Evolutionary conservation across 441 rosid species (phyloP), one percentile per base, ranked within the genome.

Genomic region (Biscutella laevigata): DNA sequence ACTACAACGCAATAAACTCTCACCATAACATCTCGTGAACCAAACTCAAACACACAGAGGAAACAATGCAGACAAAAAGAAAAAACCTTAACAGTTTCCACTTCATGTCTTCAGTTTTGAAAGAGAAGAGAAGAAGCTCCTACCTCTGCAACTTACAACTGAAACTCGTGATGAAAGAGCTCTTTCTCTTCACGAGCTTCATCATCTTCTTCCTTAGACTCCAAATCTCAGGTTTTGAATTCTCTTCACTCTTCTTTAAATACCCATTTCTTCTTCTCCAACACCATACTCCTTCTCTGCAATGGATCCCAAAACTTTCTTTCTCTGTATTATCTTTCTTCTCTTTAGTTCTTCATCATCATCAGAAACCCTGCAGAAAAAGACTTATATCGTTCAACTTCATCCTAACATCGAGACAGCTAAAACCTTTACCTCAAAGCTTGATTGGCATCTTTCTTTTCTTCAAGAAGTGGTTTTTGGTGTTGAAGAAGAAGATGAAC

Each of bases 111-210:
- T 33, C 16, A 59, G 63, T 54, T 20, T 26, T 7, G 76, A 55
- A 74, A 71, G 52, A 48, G 40, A 42, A 44, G 34, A 5, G 57
- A 63, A 51, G 50, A 36, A 57, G 61, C 73, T 57, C 67, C 70
- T 48, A 25, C 9, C 59, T 46, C 70, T 76, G 71, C 65, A 58
- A 59, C 48, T 63, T 41, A 59, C 83, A 74, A 79, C 72, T 60
- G 77, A 81, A 78, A 73, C 95, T 71, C 97, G 97, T 89, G 97
- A 89, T 66, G 83, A n/a, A 59, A 82, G 88, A 83, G 95, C 96
- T 81, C 86, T 82, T 69, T 59, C 35, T 48, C 70, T 79, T 81
- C 94, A 84, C 91, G 88, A 83, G 91, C 81, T 82, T 78, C 92
- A 69, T 77, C 72, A 67, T 81, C 81, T 62, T 62, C 73, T 46